phyloP scores from a whole-genome alignment of 352 stramenopile species.

The Phytophthora aleatoria region DNA sequence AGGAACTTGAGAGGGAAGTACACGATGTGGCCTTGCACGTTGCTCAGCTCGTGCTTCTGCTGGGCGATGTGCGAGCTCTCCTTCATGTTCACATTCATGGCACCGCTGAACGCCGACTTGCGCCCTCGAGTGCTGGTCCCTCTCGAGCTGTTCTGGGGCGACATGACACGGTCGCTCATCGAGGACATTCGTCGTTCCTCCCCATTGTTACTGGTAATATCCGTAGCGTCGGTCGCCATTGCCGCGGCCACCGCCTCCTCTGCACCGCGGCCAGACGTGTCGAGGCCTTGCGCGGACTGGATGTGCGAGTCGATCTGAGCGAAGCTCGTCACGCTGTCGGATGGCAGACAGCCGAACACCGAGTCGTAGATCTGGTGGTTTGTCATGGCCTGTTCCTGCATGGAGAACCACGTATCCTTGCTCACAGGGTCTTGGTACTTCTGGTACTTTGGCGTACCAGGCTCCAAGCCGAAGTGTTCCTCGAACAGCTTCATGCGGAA shows the following conservation, averaged over 20 bases:
- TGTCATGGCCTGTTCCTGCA: slow-evolving; percentile 85
- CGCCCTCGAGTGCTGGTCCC: slow-evolving; percentile 21
- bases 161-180: slow-evolving; percentile 26
- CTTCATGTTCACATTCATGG: slow-evolving; percentile 76
- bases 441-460: slow-evolving; percentile 51
- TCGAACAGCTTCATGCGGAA: slow-evolving; percentile 90
- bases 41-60: slow-evolving; percentile 67
- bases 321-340: slow-evolving; percentile 72
- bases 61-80: slow-evolving; percentile 64
- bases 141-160: slow-evolving; percentile 26
- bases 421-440: slow-evolving; percentile 68
- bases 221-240: slow-evolving; percentile 21
- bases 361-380: slow-evolving; percentile 87
- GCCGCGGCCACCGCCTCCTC: slow-evolving; percentile 32
- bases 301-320: slow-evolving; percentile 71
- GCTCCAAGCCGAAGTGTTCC: slow-evolving; percentile 78
- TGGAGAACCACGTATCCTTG: slow-evolving; percentile 76
- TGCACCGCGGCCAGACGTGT: slow-evolving; percentile 37
- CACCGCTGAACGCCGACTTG: slow-evolving; percentile 60
- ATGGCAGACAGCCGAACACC: slow-evolving; percentile 80
- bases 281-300: slow-evolving; percentile 32
- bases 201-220: slow-evolving; percentile 30
- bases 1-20: slow-evolving; percentile 90
- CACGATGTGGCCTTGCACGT: slow-evolving; percentile 80
- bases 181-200: slow-evolving; percentile 26